Evolutionary conservation across 2,329 filamentous ascomycete genomes (phyloP), one percentile per base, ranked within the genome.

Genomic region (Xylariaceae sp.): DNA sequence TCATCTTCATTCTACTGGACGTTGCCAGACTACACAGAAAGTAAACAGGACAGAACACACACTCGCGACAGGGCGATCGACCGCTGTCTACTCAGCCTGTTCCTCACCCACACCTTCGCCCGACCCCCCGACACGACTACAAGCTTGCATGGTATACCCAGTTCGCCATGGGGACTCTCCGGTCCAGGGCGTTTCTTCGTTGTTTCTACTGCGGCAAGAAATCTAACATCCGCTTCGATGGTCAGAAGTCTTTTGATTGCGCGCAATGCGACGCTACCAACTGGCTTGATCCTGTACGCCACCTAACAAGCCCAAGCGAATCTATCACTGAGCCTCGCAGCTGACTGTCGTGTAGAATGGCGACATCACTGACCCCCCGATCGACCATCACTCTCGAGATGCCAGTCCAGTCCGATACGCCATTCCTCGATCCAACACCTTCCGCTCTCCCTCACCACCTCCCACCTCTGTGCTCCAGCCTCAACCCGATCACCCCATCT

Each of bases 141-240:
- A n/a, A 42, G 42, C 47, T 46, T 49, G 16, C 31, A 54, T 51
- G 50, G 16, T 54, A 42, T 34, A n/a, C 17, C n/a, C 39, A 44
- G 39, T 28, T 38, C 43, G 61, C 48, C 31, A 68, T 67, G 64
- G 49, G 60, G 56, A 53, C 62, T 56, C 61, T 66, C 48, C 61
- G 63, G 59, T 57, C 64, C 55, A 65, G 62, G 54, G 61, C 57
- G 55, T 58, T 59, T 43, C 69, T 92, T 60, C 75, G 74, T 57
- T 96, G 91, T 77, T 93, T 95, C 75, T 95, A 93, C 71, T 96
- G 92, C 71, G 87, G 88, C 61, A 78, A 78, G 67, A 83, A 81
- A 61, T 88, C 87, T 33, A 75, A 77, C 33, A 76, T 82, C 50
- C 75, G 71, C 58, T 84, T 81, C 62, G 79, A 83, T 61, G 80